Conservation (phyloP, 2,329 filamentous ascomycete genomes). For the Neocatenulostroma microsporum region DNA sequence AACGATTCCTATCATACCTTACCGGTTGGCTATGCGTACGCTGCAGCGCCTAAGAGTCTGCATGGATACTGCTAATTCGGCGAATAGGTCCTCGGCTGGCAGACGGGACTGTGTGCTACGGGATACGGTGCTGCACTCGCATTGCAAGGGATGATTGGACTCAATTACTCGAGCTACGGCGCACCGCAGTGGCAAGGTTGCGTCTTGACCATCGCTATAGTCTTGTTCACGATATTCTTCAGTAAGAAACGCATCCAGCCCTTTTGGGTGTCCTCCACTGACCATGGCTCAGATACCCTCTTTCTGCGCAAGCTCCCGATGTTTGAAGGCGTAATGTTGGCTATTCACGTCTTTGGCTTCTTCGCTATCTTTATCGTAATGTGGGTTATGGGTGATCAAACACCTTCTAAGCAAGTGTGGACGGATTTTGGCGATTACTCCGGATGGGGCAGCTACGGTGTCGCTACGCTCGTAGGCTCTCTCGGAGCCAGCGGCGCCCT, state of each 20-base stretch:
- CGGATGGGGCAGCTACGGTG: slow-evolving; percentile 35
- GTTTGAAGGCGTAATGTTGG: slow-evolving; percentile 41
- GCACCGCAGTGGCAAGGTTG: slow-evolving; percentile 25
- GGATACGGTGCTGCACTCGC: slow-evolving; percentile 9
- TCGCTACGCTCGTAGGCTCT: slow-evolving; percentile 29
- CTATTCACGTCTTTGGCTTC: slow-evolving; percentile 46
- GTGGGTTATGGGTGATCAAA: slow-evolving; percentile 20
- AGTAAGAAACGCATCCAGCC: no score
- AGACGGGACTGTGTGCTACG: slow-evolving; percentile 6
- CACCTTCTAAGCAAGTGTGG: slow-evolving; percentile 6
- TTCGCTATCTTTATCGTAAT: slow-evolving; percentile 45
- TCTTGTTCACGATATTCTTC: slow-evolving; percentile 30
- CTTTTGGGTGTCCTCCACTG: no score
- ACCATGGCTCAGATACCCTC: no score
- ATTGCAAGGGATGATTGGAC: slow-evolving; percentile 16
- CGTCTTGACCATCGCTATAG: slow-evolving; percentile 40
- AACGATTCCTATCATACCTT: slow-evolving; percentile 36
- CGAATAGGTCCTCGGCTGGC: slow-evolving; percentile 17
- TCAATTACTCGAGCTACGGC: slow-evolving; percentile 8
- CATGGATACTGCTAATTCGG: no score
- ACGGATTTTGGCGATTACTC: slow-evolving; percentile 42
- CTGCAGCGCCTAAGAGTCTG: no score
- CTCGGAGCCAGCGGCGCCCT: not conserved
- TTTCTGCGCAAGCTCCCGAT: slow-evolving; percentile 37
- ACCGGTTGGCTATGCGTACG: slow-evolving; percentile 3